These are phyloP conservation scores for Hypoxylon sp. DNA, from an alignment of 2,329 filamentous ascomycete species.

Conservation along the genomic window DNA sequence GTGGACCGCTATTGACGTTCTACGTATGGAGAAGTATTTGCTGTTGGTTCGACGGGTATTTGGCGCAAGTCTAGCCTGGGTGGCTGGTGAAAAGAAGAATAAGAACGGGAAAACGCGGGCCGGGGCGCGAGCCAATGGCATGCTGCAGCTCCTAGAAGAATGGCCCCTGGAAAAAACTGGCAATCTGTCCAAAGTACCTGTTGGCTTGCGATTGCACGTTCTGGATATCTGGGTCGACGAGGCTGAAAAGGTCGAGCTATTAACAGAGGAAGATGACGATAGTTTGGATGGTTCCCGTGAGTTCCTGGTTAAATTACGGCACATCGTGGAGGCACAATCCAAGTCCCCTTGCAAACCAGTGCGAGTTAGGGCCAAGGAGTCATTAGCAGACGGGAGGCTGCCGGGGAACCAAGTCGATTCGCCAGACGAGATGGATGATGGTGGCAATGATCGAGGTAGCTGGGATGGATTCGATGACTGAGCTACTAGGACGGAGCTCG, in stretches of 20 bases:
- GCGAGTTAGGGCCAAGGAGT: slow-evolving; percentile 77
- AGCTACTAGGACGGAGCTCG: slow-evolving; percentile 40
- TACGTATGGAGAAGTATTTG: slow-evolving; percentile 93
- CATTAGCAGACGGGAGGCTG: slow-evolving; percentile 80
- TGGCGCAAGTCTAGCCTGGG: slow-evolving; percentile 74
- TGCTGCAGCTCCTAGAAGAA: slow-evolving; percentile 63
- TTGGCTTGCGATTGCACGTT: slow-evolving; percentile 88
- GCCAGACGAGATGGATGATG: slow-evolving; percentile 51
- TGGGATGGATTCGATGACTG: slow-evolving; percentile 80
- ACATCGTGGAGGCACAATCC: slow-evolving; percentile 69
- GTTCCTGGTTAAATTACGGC: slow-evolving; percentile 68
- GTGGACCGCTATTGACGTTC: slow-evolving; percentile 79
- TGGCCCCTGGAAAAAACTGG: slow-evolving; percentile 60
- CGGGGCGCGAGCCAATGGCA: slow-evolving; percentile 44
- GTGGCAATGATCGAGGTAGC: slow-evolving; percentile 65
- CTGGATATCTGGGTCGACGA: slow-evolving; percentile 95
- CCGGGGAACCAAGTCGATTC: slow-evolving; percentile 68
- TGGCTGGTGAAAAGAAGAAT: slow-evolving; percentile 48
- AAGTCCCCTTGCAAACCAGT: slow-evolving; percentile 78
- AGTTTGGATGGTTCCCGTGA: slow-evolving; percentile 56
- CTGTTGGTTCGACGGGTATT: slow-evolving; percentile 85
- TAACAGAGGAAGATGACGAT: slow-evolving; percentile 57
- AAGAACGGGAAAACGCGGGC: slow-evolving; percentile 54
- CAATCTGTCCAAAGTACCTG: slow-evolving; percentile 73
- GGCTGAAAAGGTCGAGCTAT: slow-evolving; percentile 77